Evolutionary conservation across 192 early-diverging fungal genomes (phyloP).

Genomic region (Spinellus fusiger): DNA sequence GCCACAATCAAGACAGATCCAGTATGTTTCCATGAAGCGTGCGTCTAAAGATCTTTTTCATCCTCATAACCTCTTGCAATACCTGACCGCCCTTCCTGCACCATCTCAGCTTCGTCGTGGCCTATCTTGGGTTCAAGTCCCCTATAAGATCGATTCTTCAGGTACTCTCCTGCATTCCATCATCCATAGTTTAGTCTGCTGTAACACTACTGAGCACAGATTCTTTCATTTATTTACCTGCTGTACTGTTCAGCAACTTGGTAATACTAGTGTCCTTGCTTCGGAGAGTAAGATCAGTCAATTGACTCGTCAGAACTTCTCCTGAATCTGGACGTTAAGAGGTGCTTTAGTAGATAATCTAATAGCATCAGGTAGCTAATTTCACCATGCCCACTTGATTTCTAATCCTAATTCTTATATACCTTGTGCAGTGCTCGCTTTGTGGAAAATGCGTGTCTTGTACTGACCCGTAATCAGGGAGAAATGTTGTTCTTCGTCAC

Average conservation of each 20-base stretch:
- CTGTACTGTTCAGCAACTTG: conserved; percentile 17
- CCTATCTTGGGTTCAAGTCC: conserved; percentile 75
- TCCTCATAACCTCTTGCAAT: conserved; percentile 73
- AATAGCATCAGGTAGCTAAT: not conserved
- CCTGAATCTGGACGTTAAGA: not conserved
- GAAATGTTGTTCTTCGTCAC: conserved; percentile 79
- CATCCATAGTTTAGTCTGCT: too few relatives aligned
- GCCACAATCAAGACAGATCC: not conserved
- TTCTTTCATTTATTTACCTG: conserved; percentile 17
- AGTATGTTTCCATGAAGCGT: not conserved
- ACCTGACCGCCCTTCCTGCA: conserved; percentile 75
- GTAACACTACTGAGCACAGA: too few relatives aligned
- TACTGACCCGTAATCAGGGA: conserved; percentile 84
- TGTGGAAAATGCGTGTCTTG: conserved; percentile 51
- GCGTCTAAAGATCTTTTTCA: conserved; percentile 31
- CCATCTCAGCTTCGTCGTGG: conserved; percentile 50
- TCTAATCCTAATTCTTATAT: conserved; percentile 1
- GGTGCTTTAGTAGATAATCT: not conserved
- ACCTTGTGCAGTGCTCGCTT: conserved; percentile 26
- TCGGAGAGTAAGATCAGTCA: conserved; percentile 24
- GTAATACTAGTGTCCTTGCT: conserved; percentile 14
- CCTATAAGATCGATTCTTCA: conserved; percentile 70
- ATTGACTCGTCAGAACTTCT: conserved; percentile 9
- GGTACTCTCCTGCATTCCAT: conserved; percentile 50
- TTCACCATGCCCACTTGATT: not conserved